Evolutionary conservation across 2,329 filamentous ascomycete species (phyloP).

Genomic region (Alternaria sp.): DNA sequence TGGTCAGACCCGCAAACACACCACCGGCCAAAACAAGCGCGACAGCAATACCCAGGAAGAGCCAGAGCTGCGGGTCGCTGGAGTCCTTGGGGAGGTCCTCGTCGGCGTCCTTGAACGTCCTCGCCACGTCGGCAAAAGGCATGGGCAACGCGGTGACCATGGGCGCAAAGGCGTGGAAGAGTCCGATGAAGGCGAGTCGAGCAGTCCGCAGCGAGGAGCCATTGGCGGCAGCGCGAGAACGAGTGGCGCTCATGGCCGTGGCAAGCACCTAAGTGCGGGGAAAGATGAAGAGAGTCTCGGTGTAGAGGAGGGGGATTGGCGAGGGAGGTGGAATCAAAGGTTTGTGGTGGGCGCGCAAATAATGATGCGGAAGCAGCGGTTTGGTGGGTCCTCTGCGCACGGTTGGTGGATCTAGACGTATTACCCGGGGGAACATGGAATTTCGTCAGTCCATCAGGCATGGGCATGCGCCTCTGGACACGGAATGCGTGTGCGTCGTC

Average conservation of each 20-base stretch:
- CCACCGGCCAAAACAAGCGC: conserved; percentile 86
- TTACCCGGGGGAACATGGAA: neutral
- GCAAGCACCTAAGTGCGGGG: conserved; percentile 27
- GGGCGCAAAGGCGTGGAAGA: conserved; percentile 46
- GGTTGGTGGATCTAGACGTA: neutral
- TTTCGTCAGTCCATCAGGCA: neutral
- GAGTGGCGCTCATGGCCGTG: conserved; percentile 41
- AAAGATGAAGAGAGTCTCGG: conserved; percentile 23
- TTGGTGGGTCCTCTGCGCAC: conserved; percentile 8
- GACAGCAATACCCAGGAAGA: conserved; percentile 80
- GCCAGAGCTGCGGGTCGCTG: conserved; percentile 74
- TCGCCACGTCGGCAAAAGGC: conserved; percentile 34
- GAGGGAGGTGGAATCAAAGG: conserved; percentile 3
- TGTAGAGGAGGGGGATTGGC: conserved; percentile 9
- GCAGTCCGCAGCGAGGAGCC: conserved; percentile 39
- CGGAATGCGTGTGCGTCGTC: neutral
- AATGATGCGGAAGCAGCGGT: conserved; percentile 21
- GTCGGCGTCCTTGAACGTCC: conserved; percentile 30
- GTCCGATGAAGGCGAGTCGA: conserved; percentile 39
- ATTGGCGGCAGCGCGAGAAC: conserved; percentile 38
- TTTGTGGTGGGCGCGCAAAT: conserved; percentile 20
- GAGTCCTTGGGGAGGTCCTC: conserved; percentile 46
- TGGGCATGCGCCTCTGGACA: neutral
- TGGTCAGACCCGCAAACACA: conserved; percentile 92
- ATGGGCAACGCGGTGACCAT: conserved; percentile 48